Base-by-base conservation (phyloP, 345 rosid species). In the Lumnitzera racemosa region DNA sequence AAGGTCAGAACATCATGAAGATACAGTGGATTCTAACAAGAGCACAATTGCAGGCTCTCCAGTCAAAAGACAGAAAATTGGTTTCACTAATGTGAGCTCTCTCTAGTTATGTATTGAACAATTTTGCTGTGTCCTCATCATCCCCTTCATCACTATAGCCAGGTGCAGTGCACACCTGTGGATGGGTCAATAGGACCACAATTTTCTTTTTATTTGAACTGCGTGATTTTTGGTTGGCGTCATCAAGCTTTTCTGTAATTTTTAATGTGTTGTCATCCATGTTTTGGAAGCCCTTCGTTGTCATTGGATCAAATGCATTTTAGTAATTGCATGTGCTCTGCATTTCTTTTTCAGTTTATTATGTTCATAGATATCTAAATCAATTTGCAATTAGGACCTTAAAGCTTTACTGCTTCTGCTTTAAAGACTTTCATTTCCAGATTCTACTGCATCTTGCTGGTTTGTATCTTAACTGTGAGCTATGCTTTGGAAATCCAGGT, bases 41-140 rank as follows among this genome's bases (percentile, higher is more conserved):
- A 36, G 14, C 24, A 13, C 74, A 57, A 25, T 61, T 56, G 57
- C 61, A 50, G 64, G 59, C 68, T 74, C 74, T 56, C 81, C 78
- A 12, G 76, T 78, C 17, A 91, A 89, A 78, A 80, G 83, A 76
- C 96, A 66, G 61, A 89, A 82, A 67, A 71, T 74, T 2, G 64
- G 55, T 72, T 59, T 47, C 67, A 69, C 53, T 62, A 62, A 69
- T 59, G 73, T 79, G 61, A 82, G 84, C 62, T 12, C 43, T 24
- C n/a, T 46, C 46, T 23, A 13, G 53, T 48, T 53, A 5, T 57
- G 29, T 10, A 43, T n/a, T 24, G 56, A 51, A 12, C 14, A 14
- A 27, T 60, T 8, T 43, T 15, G 46, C 12, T 13, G 6, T 24
- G 16, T 24, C 46, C 13, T 46, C 47, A n/a, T 23, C 36, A 12